A percentile compares a stretch with the other conserved stretches of the same genome.
Conservation (phyloP, 169 alveolate genomes). For the Plasmodium gonderi region DNA sequence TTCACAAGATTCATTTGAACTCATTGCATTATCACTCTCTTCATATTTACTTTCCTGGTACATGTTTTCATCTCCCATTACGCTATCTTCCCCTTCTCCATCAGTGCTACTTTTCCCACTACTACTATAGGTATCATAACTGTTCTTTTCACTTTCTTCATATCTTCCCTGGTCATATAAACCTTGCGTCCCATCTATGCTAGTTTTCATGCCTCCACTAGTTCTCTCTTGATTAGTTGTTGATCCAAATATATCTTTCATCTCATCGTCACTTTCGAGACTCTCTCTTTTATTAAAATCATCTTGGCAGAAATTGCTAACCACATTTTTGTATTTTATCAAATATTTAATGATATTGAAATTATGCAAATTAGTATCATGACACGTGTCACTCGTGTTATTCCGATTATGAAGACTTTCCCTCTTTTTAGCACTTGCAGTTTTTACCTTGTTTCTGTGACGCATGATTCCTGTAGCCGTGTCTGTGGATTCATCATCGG, state of each 20-base stretch:
- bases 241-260: background rate
- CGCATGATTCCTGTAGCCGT: background rate
- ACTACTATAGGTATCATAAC: background rate
- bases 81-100: too few relatives aligned
- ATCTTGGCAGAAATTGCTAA: slow-evolving; percentile 35
- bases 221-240: background rate
- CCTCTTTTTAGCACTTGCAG: background rate
- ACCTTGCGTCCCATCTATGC: background rate
- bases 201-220: background rate
- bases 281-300: slow-evolving; percentile 25
- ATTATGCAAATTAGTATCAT: background rate
- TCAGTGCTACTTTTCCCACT: background rate
- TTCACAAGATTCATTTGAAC: background rate
- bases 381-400: background rate
- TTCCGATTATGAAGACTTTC: background rate
- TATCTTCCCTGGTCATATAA: background rate
- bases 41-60: background rate
- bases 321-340: slow-evolving; percentile 32
- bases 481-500: background rate
- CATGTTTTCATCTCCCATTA: background rate
- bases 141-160: too few relatives aligned
- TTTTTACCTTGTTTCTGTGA: background rate
- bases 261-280: slow-evolving; percentile 25
- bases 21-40: background rate
- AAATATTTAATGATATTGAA: slow-evolving; percentile 47